Conservation (phyloP, 805 yeast species). For the Metschnikowia kunwiensis region DNA sequence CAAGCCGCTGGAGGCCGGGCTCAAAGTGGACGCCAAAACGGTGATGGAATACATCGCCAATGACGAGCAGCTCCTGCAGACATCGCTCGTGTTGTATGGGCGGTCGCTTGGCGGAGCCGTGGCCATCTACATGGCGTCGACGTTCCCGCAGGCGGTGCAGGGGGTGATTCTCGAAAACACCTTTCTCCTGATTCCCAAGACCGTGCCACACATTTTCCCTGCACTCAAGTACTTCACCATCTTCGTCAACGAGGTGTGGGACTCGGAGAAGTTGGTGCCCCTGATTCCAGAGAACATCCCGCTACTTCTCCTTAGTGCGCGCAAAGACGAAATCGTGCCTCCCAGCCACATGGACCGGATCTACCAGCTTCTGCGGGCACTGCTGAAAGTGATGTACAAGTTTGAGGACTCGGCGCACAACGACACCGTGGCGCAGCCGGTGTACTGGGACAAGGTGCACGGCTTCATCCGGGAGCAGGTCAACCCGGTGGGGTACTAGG, state of each 20-base stretch:
- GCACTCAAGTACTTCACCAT: slow-evolving; percentile 50
- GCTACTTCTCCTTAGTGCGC: slow-evolving; percentile 67
- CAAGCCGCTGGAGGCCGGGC: slow-evolving; percentile 67
- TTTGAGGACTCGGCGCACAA: slow-evolving; percentile 73
- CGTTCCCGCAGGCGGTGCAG: slow-evolving; percentile 46
- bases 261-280: slow-evolving; percentile 63
- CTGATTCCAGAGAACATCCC: slow-evolving; percentile 55
- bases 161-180: slow-evolving; percentile 86
- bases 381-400: slow-evolving; percentile 47
- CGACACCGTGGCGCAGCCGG: slow-evolving; percentile 71
- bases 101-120: slow-evolving; percentile 95
- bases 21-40: slow-evolving; percentile 78
- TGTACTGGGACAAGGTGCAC: slow-evolving; percentile 72
- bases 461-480: slow-evolving; percentile 50
- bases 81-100: slow-evolving; percentile 71
- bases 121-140: slow-evolving; percentile 74
- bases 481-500: slow-evolving; percentile 35
- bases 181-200: slow-evolving; percentile 70
- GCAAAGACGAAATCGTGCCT: slow-evolving; percentile 86
- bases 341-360: slow-evolving; percentile 74
- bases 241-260: slow-evolving; percentile 81
- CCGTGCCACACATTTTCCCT: slow-evolving; percentile 73
- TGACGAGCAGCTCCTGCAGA: slow-evolving; percentile 50
- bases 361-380: slow-evolving; percentile 49
- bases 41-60: slow-evolving; percentile 55